Base-by-base conservation (phyloP, 164 flowering plant genomes). In the Dillenia suffruticosa region DNA sequence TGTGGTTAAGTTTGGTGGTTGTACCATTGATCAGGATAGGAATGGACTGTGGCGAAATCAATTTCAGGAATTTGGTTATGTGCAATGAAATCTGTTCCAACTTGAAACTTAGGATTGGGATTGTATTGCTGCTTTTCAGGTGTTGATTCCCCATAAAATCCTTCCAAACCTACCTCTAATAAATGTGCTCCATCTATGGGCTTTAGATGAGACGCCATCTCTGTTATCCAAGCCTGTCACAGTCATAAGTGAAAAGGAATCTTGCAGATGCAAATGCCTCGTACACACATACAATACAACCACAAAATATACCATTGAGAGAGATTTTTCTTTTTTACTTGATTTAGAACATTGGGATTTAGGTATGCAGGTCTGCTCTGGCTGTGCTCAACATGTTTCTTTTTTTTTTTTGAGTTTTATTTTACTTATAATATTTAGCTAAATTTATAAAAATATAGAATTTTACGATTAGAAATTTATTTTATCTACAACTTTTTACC, bases 21-120 rank as follows among this genome's bases (percentile, higher is more conserved):
- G 46, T 72, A 90, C 94, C 94, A 85, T 77, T 74, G 81, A 47
- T 87, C 93, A 10, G 91, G 91, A 63, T 90, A 90, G 2, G 93
- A 81, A 63, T 90, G 96, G 40, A 85, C 79, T 0, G 96, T 87
- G 10, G 90, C 86, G 63, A 90, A 90, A 67, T 90, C 93, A 9
- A 90, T 82, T 43, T 72, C 82, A 9, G 77, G 63, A 26, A 90
- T 75, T 57, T 71, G 87, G 66, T 87, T 84, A 52, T 90, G 84
- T 13, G 79, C 65, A 56, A 90, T 81, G 71, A 87, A 90, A 74
- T 90, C 91, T 11, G 96, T 84, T 67, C 96, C 96, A 0, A 81
- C 68, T 64, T 74, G 77, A 61, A 71, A 70, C 26, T 75, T 71
- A 2, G 87, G 84, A 65, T 79, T 82, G 67, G 87, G 84, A 65